These are phyloP conservation scores for Berkeleyomyces basicola DNA, from an alignment of 2,329 filamentous ascomycete species.

Conservation along the genomic window DNA sequence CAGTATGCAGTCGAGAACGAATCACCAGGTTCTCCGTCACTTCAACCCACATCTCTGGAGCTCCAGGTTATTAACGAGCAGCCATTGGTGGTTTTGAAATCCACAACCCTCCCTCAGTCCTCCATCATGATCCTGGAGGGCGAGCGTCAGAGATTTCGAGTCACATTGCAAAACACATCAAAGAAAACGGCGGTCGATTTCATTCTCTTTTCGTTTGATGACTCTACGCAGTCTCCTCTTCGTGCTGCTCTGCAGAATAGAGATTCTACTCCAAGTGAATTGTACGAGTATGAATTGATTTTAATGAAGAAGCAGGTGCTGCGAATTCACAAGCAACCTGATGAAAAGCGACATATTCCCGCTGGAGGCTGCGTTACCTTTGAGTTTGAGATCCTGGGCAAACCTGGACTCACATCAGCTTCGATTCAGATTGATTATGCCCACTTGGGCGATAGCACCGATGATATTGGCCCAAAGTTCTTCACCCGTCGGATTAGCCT, in stretches of 20 bases:
- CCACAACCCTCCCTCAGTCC: conserved; percentile 63
- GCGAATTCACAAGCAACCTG: conserved; percentile 33
- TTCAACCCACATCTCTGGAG: conserved; percentile 35
- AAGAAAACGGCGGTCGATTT: conserved; percentile 58
- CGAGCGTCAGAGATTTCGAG: conserved; percentile 58
- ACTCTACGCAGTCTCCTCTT: conserved; percentile 66
- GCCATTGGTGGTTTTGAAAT: conserved; percentile 59
- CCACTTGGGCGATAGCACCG: conserved; percentile 52
- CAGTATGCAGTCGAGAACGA: conserved; percentile 27
- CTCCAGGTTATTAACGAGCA: conserved; percentile 67
- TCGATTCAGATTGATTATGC: conserved; percentile 77
- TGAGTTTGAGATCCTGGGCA: conserved; percentile 71
- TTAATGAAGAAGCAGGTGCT: conserved; percentile 58
- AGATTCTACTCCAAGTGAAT: conserved; percentile 59
- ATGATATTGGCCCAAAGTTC: conserved; percentile 54
- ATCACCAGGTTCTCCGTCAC: conserved; percentile 24
- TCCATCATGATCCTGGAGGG: conserved; percentile 89
- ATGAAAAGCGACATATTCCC: conserved; percentile 41
- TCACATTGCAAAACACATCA: conserved; percentile 69
- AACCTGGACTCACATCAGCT: conserved; percentile 65
- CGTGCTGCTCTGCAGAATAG: conserved; percentile 60
- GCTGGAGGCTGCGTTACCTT: conserved; percentile 55
- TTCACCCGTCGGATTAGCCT: conserved; percentile 71
- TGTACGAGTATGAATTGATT: conserved; percentile 75
- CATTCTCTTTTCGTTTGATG: conserved; percentile 73